Percentiles rank a stretch among this genome's conserved stretches.
Evolutionary conservation across 495 filamentous ascomycete genomes (phyloP).

Genomic region (Penicillium parvum): DNA sequence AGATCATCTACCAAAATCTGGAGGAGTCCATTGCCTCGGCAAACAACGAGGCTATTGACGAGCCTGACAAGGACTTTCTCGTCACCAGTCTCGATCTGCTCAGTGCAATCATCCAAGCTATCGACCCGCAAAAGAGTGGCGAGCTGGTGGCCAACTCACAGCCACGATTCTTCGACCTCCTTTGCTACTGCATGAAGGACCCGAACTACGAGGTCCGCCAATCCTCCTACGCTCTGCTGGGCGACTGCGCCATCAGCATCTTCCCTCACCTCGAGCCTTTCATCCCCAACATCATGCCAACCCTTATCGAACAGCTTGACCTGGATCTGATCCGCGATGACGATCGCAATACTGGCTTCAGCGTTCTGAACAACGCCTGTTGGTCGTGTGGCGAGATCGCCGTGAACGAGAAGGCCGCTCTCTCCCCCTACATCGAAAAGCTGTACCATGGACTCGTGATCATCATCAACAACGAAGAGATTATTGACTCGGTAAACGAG

Average conservation of each 20-base stretch:
- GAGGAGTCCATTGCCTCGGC: constrained; percentile 65
- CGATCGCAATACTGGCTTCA: constrained; percentile 72
- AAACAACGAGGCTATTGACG: constrained; percentile 62
- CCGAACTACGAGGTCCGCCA: constrained; percentile 88
- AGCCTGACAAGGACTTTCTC: constrained; percentile 94
- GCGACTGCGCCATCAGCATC: constrained; percentile 94
- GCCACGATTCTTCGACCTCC: constrained; percentile 81
- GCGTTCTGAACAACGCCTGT: constrained; percentile 96
- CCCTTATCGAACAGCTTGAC: constrained; percentile 83
- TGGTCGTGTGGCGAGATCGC: constrained; percentile 96
- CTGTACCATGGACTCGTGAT: constrained; percentile 68
- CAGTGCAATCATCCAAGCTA: constrained; percentile 89
- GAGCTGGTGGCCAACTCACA: constrained; percentile 70
- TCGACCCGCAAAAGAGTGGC: constrained; percentile 68
- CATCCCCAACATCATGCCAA: constrained; percentile 66
- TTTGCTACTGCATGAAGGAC: constrained; percentile 92
- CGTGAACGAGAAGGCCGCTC: constrained; percentile 74
- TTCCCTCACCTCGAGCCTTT: constrained; percentile 76
- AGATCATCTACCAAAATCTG: constrained; percentile 87
- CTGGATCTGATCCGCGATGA: constrained; percentile 69
- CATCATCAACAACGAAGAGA: constrained; percentile 76
- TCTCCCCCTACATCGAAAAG: constrained; percentile 72
- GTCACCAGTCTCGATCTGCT: constrained; percentile 94
- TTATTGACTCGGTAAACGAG: constrained; percentile 88
- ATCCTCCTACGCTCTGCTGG: constrained; percentile 91